A percentile compares a stretch with the other conserved stretches of the same genome.
phyloP scores from a whole-genome alignment of 257 asterid species.

The Plantago major region DNA sequence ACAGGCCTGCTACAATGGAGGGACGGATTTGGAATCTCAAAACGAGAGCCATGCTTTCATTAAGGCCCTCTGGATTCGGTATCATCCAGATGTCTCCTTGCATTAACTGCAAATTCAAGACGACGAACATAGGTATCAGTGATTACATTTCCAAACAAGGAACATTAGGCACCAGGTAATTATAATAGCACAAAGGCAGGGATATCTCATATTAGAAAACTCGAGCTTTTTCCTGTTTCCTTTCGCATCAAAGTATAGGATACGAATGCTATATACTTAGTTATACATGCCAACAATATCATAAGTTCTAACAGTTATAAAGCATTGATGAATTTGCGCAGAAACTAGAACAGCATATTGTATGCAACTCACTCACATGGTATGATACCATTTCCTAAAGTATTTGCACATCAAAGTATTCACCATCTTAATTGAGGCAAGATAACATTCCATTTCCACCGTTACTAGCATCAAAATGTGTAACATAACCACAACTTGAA shows the following conservation, averaged over 20 bases:
- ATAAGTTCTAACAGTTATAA: neutral
- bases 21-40: slow-evolving; percentile 64
- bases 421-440: no score
- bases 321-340: neutral
- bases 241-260: neutral
- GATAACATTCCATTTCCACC: no score
- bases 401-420: no score
- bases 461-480: neutral
- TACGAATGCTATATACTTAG: no score
- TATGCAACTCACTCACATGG: no score
- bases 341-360: no score
- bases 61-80: slow-evolving; percentile 58
- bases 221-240: neutral
- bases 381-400: no score
- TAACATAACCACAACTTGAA: neutral
- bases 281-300: neutral
- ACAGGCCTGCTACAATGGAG: slow-evolving; percentile 32
- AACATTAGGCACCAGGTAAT: no score
- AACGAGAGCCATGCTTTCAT: slow-evolving; percentile 75
- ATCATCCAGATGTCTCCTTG: slow-evolving; percentile 85
- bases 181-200: no score
- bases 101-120: slow-evolving; percentile 59
- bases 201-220: no score
- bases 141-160: no score
- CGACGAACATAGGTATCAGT: neutral